Base-by-base conservation (phyloP, 371 early-diverging fungal species). In the Apophysomyces sp. region DNA sequence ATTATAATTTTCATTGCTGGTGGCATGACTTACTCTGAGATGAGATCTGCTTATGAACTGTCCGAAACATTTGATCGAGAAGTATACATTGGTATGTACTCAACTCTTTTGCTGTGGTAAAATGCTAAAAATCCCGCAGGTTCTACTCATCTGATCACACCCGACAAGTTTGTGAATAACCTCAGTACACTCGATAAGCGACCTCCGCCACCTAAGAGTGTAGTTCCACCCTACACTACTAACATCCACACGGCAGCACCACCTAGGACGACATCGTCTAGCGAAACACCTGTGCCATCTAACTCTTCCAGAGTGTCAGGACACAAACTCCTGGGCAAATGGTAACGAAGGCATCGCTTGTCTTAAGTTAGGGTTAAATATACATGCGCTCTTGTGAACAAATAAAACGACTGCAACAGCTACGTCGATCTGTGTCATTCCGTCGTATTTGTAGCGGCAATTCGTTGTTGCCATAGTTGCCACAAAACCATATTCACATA, bases 1-100 rank as follows among this genome's bases (percentile, higher is more conserved):
- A 58, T 81, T n/a, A 78, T 77, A 36, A 77, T 98, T 7, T 99
- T 96, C 67, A 81, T 95, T 44, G 88, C 94, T 12, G 98, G 99
- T 26, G 99, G 98, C 13, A 75, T 94, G 54, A 95, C 98, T 5
- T 91, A 91, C 44, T 91, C 95, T 13, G 99, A 98, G 71, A 88
- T 96, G 55, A 86, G 98, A 29, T 71, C 91, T 3, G 84, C 87
- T 13, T 94, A 97, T 70, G 97, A 96, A 60, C 68, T 97, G 7
- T 73, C 87, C 24, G 80, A 85, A 29, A 81, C 84, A 9, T 76
- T 75, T 65, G 84, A 87, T 29, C 82, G 93, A 21, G 94, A 97
- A 52, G 85, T 96, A 1, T 77, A 92, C 65, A 88, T 96, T 63
- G 97, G 94, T 76, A 83, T 72, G 31, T 13, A n/a, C n/a, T n/a